phyloP scores from a whole-genome alignment of 2,329 filamentous ascomycete species.

The Cordyceps tenuipes region DNA sequence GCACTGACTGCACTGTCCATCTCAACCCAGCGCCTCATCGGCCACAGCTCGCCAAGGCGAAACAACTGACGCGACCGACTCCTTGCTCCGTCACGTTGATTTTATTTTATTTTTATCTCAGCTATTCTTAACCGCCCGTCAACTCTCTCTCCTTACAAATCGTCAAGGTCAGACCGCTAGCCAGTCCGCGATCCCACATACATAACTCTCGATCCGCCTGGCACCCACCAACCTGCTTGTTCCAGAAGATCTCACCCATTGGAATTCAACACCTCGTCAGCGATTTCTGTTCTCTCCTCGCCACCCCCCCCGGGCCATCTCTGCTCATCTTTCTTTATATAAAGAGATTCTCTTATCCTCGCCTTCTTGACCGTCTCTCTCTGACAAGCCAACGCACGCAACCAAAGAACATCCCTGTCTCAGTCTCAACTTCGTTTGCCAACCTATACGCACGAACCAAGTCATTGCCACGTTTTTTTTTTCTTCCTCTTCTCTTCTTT shows the following conservation, averaged over 20 bases:
- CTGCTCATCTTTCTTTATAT: background rate
- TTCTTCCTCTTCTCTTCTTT: background rate
- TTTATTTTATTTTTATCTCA: background rate
- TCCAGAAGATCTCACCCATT: slow-evolving; percentile 7
- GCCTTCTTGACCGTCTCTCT: background rate
- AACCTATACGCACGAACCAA: slow-evolving; percentile 7
- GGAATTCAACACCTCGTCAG: slow-evolving; percentile 1
- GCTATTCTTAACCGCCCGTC: background rate
- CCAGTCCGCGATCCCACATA: background rate
- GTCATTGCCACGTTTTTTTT: background rate
- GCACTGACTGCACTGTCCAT: too few species aligned
- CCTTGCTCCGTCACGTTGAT: background rate
- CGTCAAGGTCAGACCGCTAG: background rate
- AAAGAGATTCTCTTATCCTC: background rate
- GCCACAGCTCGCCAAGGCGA: background rate
- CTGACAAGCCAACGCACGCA: background rate
- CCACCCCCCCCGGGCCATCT: too few species aligned
- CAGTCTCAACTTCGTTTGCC: background rate
- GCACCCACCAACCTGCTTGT: background rate
- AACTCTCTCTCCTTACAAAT: background rate
- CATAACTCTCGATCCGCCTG: background rate
- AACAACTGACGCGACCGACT: background rate
- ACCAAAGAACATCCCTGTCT: background rate
- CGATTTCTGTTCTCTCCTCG: background rate
- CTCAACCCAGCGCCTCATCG: background rate